phyloP scores from a whole-genome alignment of 1,284 basidiomycete species.

The Bjerkandera adusta region DNA sequence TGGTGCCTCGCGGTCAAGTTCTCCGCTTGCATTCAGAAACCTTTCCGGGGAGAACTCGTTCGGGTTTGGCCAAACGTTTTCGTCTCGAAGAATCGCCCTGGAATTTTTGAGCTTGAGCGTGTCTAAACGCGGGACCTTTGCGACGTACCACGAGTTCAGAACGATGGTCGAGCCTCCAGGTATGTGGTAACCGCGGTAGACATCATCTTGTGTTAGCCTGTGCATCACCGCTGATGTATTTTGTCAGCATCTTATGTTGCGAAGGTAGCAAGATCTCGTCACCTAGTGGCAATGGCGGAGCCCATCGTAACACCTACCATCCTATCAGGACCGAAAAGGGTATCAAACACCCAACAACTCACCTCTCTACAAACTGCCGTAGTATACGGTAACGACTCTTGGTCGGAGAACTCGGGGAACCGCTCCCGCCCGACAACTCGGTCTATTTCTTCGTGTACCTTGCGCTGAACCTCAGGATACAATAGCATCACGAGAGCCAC shows the following conservation, averaged over 20 bases:
- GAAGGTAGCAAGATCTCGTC: neutral
- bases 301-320: neutral
- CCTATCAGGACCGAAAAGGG: too few relatives aligned
- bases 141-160: constrained; percentile 19
- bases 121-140: neutral
- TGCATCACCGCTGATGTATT: constrained; percentile 8
- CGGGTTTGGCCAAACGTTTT: constrained; percentile 17
- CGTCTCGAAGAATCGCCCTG: constrained; percentile 24
- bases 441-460: constrained; percentile 10
- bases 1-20: constrained; percentile 2
- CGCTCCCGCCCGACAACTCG: constrained; percentile 10
- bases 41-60: constrained; percentile 19
- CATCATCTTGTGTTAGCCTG: constrained; percentile 16
- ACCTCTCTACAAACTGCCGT: constrained; percentile 5
- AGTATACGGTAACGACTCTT: constrained; percentile 5
- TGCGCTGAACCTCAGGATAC: constrained; percentile 3
- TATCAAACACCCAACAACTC: neutral
- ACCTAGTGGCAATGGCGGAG: constrained; percentile 2
- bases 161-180: constrained; percentile 21
- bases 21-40: constrained; percentile 15
- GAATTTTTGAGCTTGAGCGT: neutral
- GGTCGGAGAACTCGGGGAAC: constrained; percentile 10
- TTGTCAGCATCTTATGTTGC: neutral
- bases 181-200: constrained; percentile 20
- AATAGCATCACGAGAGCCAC: constrained; percentile 1